These are phyloP conservation scores for Trichosphaerium sp. DNA, from an alignment of 78 protist species.

Conservation along the genomic window DNA sequence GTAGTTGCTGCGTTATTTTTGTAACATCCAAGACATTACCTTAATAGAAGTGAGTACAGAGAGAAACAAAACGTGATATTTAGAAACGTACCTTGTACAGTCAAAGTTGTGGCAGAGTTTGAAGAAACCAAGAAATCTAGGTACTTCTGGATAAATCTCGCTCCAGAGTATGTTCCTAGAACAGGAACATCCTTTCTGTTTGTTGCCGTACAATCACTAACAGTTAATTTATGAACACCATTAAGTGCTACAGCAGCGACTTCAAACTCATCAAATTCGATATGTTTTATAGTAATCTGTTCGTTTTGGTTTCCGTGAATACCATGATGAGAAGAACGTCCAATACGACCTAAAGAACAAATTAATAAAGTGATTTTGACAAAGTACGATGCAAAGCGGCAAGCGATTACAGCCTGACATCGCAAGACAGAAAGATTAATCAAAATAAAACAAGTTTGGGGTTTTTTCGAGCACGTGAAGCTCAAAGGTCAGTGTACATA, in stretches of 20 bases:
- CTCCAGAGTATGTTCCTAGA: not conserved
- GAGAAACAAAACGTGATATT: no score
- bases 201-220: not conserved
- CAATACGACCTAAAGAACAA: no score
- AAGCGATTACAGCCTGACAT: no score
- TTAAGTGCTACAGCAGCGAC: no score
- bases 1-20: not conserved
- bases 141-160: not conserved
- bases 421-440: no score
- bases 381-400: no score
- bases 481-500: no score
- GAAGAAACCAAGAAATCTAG: not conserved
- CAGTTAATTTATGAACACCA: not conserved
- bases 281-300: not conserved
- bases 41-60: no score
- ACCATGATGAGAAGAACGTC: not conserved
- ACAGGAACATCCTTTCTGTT: not conserved
- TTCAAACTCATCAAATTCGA: not conserved
- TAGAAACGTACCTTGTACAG: not conserved
- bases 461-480: no score
- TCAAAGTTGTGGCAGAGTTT: not conserved
- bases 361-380: no score
- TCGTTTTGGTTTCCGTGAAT: not conserved
- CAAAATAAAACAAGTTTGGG: no score
- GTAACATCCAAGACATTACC: not conserved